phyloP scores from a whole-genome alignment of 2,329 filamentous ascomycete genomes.

The Aspergillus hortae region DNA sequence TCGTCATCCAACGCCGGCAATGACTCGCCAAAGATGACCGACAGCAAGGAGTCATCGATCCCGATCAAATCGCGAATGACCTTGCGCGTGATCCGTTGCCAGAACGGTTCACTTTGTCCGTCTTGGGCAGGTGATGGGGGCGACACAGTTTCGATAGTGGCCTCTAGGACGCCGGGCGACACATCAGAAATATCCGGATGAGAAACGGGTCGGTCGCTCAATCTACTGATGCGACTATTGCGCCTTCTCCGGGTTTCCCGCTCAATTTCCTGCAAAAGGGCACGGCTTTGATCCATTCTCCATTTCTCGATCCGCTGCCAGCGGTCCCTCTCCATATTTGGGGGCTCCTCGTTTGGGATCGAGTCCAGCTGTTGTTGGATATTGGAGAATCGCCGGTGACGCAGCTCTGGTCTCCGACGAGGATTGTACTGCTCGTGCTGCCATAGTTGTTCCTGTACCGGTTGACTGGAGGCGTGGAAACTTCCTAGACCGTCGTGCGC shows the following conservation, averaged over 20 bases:
- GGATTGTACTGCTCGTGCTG: slow-evolving; percentile 85
- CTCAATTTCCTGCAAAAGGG: slow-evolving; percentile 83
- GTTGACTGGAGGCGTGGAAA: slow-evolving; percentile 64
- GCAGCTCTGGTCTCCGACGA: slow-evolving; percentile 51
- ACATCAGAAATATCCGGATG: slow-evolving; percentile 17
- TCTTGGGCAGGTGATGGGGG: slow-evolving; percentile 33
- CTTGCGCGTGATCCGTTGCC: slow-evolving; percentile 76
- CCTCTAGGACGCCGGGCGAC: slow-evolving; percentile 36
- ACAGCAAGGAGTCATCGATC: slow-evolving; percentile 79
- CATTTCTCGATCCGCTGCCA: slow-evolving; percentile 84
- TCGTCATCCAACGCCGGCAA: slow-evolving; percentile 50
- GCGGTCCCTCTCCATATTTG: slow-evolving; percentile 66
- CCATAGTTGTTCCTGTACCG: slow-evolving; percentile 78
- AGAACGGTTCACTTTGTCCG: slow-evolving; percentile 64
- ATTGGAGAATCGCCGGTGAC: slow-evolving; percentile 52
- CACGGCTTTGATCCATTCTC: slow-evolving; percentile 84
- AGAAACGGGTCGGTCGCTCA: slow-evolving; percentile 13
- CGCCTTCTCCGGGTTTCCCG: slow-evolving; percentile 71
- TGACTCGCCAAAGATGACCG: slow-evolving; percentile 80
- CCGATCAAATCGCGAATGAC: slow-evolving; percentile 88
- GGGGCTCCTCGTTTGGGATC: slow-evolving; percentile 55
- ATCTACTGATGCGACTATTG: slow-evolving; percentile 24
- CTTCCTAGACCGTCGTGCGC: slow-evolving; percentile 88
- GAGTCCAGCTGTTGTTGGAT: slow-evolving; percentile 56
- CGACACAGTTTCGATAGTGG: slow-evolving; percentile 52